Conservation (phyloP, 2,329 filamentous ascomycete genomes). For the Colletotrichum navitas region DNA sequence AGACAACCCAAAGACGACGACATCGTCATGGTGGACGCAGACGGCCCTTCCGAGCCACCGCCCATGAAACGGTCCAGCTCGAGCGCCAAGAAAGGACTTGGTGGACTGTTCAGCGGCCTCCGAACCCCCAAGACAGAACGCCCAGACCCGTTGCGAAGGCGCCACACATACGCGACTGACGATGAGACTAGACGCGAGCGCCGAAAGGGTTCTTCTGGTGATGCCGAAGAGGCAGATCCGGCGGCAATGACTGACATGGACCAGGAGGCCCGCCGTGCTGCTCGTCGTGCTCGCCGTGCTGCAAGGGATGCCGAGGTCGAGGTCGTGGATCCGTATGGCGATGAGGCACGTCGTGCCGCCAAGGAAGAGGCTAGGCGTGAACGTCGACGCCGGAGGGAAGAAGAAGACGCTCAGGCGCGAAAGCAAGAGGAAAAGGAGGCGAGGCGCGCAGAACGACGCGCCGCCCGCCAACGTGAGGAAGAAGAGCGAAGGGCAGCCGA, state of each 20-base stretch:
- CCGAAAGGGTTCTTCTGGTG: constrained; percentile 58
- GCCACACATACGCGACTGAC: constrained; percentile 64
- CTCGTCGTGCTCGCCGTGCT: constrained; percentile 70
- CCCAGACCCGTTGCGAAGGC: constrained; percentile 57
- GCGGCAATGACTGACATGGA: constrained; percentile 65
- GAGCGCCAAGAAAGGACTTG: constrained; percentile 65
- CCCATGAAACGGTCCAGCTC: constrained; percentile 52
- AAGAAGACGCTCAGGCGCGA: constrained; percentile 64
- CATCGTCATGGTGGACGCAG: constrained; percentile 53
- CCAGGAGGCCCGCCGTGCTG: constrained; percentile 71
- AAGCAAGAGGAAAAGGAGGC: constrained; percentile 70
- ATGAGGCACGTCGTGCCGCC: constrained; percentile 67
- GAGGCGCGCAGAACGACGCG: constrained; percentile 66
- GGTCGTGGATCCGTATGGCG: constrained; percentile 63
- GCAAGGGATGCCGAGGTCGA: constrained; percentile 59
- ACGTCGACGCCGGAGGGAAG: constrained; percentile 67
- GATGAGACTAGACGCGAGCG: constrained; percentile 60
- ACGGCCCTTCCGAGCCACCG: constrained; percentile 48
- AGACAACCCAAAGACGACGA: constrained; percentile 55
- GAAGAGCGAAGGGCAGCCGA: constrained; percentile 63
- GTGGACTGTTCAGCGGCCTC: constrained; percentile 73
- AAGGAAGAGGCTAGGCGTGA: constrained; percentile 70
- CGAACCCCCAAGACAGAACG: constrained; percentile 61
- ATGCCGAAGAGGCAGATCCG: constrained; percentile 61
- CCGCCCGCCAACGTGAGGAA: constrained; percentile 62